These are phyloP conservation scores for Lactarius evosmus DNA, from an alignment of 768 basidiomycete genomes.

Conservation along the genomic window DNA sequence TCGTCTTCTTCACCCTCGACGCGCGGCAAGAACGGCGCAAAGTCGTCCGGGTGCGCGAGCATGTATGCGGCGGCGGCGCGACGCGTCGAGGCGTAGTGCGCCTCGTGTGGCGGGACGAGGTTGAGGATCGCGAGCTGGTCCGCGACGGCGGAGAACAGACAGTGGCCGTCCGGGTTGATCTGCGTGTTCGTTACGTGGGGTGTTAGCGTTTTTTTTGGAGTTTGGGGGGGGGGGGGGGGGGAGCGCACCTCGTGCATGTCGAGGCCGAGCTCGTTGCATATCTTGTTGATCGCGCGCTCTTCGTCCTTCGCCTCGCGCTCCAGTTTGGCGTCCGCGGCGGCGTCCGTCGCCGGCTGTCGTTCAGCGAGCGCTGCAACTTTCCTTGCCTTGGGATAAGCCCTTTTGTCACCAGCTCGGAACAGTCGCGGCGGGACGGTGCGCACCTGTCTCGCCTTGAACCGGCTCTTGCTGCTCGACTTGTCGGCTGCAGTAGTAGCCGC, in stretches of 20 bases:
- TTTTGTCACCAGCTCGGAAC: slow-evolving; percentile 9
- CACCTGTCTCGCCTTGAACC: slow-evolving; percentile 73
- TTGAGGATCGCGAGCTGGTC: slow-evolving; percentile 83
- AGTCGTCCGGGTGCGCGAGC: slow-evolving; percentile 77
- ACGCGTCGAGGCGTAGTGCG: slow-evolving; percentile 61
- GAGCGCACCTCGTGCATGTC: slow-evolving; percentile 59
- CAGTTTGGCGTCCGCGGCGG: slow-evolving; percentile 55
- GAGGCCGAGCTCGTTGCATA: slow-evolving; percentile 64
- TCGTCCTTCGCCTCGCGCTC: slow-evolving; percentile 67
- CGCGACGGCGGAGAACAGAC: slow-evolving; percentile 90
- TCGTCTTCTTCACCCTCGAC: slow-evolving; percentile 60
- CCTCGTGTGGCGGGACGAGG: slow-evolving; percentile 54
- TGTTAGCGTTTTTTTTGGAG: too few species aligned
- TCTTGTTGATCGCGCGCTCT: slow-evolving; percentile 56
- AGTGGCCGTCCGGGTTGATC: slow-evolving; percentile 95
- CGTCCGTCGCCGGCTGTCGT: slow-evolving; percentile 49
- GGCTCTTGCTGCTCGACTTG: slow-evolving; percentile 58
- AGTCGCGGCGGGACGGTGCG: slow-evolving; percentile 18
- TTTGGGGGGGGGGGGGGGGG: neutral
- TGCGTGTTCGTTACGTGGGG: slow-evolving; percentile 34
- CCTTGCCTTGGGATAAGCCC: slow-evolving; percentile 50
- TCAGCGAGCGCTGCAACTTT: slow-evolving; percentile 66
- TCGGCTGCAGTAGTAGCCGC: neutral
- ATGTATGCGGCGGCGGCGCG: slow-evolving; percentile 78
- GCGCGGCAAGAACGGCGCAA: slow-evolving; percentile 88